phyloP scores from a whole-genome alignment of 768 basidiomycete genomes.

The Rhizopogon vesiculosus region DNA sequence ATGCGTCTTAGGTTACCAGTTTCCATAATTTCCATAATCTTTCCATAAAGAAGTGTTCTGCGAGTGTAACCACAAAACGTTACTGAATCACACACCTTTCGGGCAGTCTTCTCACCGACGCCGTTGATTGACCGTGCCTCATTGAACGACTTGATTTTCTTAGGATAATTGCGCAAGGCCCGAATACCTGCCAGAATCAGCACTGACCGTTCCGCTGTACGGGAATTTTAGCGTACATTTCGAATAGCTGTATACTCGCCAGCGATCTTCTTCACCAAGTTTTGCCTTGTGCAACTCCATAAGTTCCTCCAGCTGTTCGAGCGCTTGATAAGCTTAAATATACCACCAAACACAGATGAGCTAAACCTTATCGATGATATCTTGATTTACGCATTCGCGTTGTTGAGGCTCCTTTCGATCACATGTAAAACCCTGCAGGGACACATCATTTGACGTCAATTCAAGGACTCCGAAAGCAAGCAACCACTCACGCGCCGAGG shows the following conservation, averaged over 20 bases:
- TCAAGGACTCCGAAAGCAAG: neutral
- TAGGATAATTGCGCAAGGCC: conserved; percentile 49
- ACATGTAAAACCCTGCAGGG: conserved; percentile 58
- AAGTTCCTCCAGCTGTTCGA: conserved; percentile 58
- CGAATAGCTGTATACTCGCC: conserved; percentile 60
- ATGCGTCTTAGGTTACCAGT: conserved; percentile 73
- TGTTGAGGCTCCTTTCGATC: conserved; percentile 41
- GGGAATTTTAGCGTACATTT: conserved; percentile 45
- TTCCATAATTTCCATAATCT: conserved; percentile 80
- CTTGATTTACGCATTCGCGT: conserved; percentile 54
- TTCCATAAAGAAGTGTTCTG: neutral
- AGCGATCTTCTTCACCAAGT: conserved; percentile 54
- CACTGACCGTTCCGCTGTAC: neutral
- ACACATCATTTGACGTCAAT: neutral
- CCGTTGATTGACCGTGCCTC: conserved; percentile 60
- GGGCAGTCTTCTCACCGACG: conserved; percentile 71
- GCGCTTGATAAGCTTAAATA: neutral
- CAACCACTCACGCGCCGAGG: neutral
- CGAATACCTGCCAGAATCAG: conserved; percentile 46
- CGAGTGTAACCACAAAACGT: neutral
- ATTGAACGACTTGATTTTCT: conserved; percentile 49
- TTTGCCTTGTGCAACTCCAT: conserved; percentile 61
- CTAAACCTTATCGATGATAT: conserved; percentile 66
- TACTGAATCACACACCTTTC: conserved; percentile 45
- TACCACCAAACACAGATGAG: neutral